Evolutionary conservation across 441 rosid species (phyloP).

Genomic region (Pelargonium myrrhifolium): DNA sequence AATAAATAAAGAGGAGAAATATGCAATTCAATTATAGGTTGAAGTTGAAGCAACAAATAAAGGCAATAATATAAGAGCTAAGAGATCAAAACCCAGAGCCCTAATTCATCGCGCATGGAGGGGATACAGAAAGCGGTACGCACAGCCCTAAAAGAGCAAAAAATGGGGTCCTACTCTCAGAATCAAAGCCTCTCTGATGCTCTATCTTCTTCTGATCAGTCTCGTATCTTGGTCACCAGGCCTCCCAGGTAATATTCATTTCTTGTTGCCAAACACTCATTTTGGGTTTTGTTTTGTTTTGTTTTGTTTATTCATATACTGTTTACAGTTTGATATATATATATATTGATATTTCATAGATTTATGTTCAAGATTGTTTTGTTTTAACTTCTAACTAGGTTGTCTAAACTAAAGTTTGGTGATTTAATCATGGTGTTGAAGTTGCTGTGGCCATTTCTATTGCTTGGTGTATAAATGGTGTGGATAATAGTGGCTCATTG

Average conservation of each 20-base stretch:
- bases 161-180: slow-evolving; percentile 31
- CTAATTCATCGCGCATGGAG: slow-evolving; percentile 32
- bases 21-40: not conserved
- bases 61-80: too few relatives aligned
- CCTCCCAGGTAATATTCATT: slow-evolving; percentile 40
- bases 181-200: slow-evolving; percentile 23
- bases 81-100: not conserved
- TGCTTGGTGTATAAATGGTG: too few relatives aligned
- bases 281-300: not conserved
- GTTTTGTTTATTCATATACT: not conserved
- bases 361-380: too few relatives aligned
- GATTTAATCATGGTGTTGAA: too few relatives aligned
- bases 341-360: not conserved
- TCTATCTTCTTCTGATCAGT: slow-evolving; percentile 39
- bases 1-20: not conserved
- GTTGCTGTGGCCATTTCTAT: too few relatives aligned
- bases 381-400: too few relatives aligned
- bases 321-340: not conserved
- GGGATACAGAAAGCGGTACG: slow-evolving; percentile 40
- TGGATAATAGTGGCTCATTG: not conserved
- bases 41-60: too few relatives aligned
- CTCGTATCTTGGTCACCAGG: slow-evolving; percentile 38
- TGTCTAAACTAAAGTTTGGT: too few relatives aligned
- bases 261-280: not conserved
- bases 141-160: slow-evolving; percentile 32